phyloP scores from a whole-genome alignment of 805 yeast species.

The Crinitomyces ghanaensis region DNA sequence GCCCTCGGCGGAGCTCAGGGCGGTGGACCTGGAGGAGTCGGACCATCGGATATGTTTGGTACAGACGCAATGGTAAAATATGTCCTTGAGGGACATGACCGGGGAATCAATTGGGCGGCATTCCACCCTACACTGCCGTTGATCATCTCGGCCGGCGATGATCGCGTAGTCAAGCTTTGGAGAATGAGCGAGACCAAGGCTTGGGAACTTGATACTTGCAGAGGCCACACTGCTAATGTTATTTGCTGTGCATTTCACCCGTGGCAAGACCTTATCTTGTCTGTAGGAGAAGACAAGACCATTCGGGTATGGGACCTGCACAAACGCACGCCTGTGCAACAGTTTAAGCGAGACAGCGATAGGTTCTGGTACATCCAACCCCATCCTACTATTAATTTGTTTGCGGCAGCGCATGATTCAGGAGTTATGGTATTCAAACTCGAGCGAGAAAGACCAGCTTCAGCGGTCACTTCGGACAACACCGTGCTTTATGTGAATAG shows the following conservation, averaged over 20 bases:
- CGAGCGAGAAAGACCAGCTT: slow-evolving; percentile 97
- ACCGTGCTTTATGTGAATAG: slow-evolving; percentile 64
- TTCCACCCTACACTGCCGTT: slow-evolving; percentile 95
- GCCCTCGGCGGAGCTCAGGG: no score
- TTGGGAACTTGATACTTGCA: slow-evolving; percentile 97
- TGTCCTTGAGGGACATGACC: slow-evolving; percentile 94
- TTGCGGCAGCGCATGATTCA: slow-evolving; percentile 93
- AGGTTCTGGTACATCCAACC: slow-evolving; percentile 87
- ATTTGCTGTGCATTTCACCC: slow-evolving; percentile 88
- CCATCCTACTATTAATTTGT: slow-evolving; percentile 83
- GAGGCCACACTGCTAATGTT: slow-evolving; percentile 95
- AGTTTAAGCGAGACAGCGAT: slow-evolving; percentile 86
- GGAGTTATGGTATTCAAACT: slow-evolving; percentile 98
- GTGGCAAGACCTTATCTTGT: slow-evolving; percentile 77
- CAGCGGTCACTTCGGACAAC: slow-evolving; percentile 57
- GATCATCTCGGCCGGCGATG: slow-evolving; percentile 94
- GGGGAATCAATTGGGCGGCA: slow-evolving; percentile 97
- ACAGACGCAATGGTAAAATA: slow-evolving; percentile 91
- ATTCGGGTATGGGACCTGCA: slow-evolving; percentile 95
- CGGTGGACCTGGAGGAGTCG: no score
- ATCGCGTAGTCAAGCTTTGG: slow-evolving; percentile 91
- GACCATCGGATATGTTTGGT: slow-evolving; percentile 94
- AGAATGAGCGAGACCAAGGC: slow-evolving; percentile 96
- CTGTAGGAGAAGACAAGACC: slow-evolving; percentile 94
- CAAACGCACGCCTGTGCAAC: slow-evolving; percentile 86